Evolutionary conservation across 306 rosid species (phyloP).

Genomic region (Sicyos edulis): DNA sequence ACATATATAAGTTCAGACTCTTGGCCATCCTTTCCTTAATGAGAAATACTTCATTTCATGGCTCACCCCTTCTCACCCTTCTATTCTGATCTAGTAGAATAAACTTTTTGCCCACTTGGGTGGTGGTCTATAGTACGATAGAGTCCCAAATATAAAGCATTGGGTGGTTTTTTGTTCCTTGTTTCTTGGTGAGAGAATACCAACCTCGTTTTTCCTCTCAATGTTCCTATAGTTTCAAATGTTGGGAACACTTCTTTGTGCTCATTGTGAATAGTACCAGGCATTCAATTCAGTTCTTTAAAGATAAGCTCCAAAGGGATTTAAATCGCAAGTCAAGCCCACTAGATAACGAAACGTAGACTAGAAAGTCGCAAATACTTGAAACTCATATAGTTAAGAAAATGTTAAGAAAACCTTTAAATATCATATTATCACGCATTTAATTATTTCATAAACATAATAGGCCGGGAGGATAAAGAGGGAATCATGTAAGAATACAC

Average conservation of each 20-base stretch:
- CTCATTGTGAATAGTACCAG: background rate
- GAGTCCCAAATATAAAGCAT: background rate
- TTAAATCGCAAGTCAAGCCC: background rate
- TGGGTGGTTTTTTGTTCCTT: background rate
- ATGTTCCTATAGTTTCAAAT: background rate
- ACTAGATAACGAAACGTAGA: background rate
- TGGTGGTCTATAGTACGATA: background rate
- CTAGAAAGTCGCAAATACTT: too few species aligned
- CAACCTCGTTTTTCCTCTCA: background rate
- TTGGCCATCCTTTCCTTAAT: too few species aligned
- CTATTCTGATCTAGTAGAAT: too few species aligned
- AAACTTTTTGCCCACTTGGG: background rate
- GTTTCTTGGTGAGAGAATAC: conserved; percentile 3
- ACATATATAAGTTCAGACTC: too few species aligned
- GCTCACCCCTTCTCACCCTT: too few species aligned
- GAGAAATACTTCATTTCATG: too few species aligned
- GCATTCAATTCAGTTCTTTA: background rate
- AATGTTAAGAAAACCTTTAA: background rate
- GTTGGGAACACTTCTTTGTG: background rate
- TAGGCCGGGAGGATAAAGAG: too few species aligned
- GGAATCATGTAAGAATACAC: too few species aligned
- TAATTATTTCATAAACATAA: too few species aligned
- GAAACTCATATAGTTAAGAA: too few species aligned
- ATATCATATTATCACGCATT: too few species aligned
- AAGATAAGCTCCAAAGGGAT: background rate